phyloP scores from a whole-genome alignment of 1,139 yeast genomes.

The Groenewaldozyma auringiensis region DNA sequence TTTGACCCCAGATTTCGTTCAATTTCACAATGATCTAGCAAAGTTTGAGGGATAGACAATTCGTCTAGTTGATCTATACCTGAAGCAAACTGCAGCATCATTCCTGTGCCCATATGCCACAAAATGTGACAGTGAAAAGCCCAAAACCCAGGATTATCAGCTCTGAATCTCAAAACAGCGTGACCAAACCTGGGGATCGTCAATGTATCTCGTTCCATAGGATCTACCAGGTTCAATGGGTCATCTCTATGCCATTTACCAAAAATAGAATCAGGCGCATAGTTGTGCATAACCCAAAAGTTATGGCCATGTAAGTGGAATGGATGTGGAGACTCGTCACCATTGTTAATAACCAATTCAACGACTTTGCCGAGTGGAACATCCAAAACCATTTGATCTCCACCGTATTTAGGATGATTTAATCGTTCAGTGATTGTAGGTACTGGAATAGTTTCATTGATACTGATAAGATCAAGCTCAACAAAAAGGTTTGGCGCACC shows the following conservation, averaged over 20 bases:
- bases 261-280: slow-evolving; percentile 42
- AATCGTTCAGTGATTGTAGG: slow-evolving; percentile 14
- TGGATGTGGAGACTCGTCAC: slow-evolving; percentile 56
- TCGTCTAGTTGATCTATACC: slow-evolving; percentile 15
- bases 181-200: slow-evolving; percentile 53
- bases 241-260: slow-evolving; percentile 45
- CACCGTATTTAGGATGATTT: slow-evolving; percentile 20
- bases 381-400: slow-evolving; percentile 19
- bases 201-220: slow-evolving; percentile 59
- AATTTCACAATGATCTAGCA: slow-evolving; percentile 11
- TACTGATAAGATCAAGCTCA: slow-evolving; percentile 17
- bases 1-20: slow-evolving; percentile 6
- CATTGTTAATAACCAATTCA: slow-evolving; percentile 63
- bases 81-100: slow-evolving; percentile 41
- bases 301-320: slow-evolving; percentile 38
- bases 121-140: slow-evolving; percentile 78
- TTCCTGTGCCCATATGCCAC: slow-evolving; percentile 77
- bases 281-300: slow-evolving; percentile 45
- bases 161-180: slow-evolving; percentile 55
- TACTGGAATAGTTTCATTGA: slow-evolving; percentile 13
- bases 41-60: slow-evolving; percentile 9
- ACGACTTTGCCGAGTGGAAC: slow-evolving; percentile 56
- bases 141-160: slow-evolving; percentile 80
- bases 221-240: slow-evolving; percentile 45
- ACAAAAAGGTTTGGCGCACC: slow-evolving; percentile 24